Evolutionary conservation across 192 early-diverging fungal genomes (phyloP), one percentile per base, ranked within the genome.

Genomic region (Phycomyces blakesleeanus): DNA sequence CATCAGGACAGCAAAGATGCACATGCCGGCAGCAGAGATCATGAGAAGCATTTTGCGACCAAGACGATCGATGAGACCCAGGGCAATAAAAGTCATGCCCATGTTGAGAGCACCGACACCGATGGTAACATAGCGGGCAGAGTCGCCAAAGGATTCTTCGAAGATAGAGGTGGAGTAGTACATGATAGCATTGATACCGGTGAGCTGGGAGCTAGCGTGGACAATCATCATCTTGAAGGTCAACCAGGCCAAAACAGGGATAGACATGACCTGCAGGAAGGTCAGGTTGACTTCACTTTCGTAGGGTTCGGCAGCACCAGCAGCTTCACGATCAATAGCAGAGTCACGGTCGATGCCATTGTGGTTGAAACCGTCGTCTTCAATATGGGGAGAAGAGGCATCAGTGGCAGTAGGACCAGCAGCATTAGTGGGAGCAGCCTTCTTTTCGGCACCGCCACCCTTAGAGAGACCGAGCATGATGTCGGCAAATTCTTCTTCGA

Each of bases 101-200:
- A 89, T 74, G 49, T 87, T 87, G 18, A 90, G 51, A 6, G 79
- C 80, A n/a, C 74, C 72, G 8, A 83, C 72, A 51, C 86, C 79
- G 5, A 88, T 71, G 11, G 84, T 77, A 5, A 90, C 75, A 41
- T 77, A 73, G 25, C 73, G 73, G 11, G 78, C 76, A 38, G 69
- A 72, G 6, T 87, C 69, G 6, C 75, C 59, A 54, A 88, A 85
- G 0, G 77, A 76, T 10, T 80, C 67, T 5, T 74, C 69, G 67
- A 92, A 89, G 16, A 92, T 84, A 20, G 79, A 78, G 25, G 82
- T 83, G 58, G 79, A 82, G 68, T 86, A 85, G 60, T 84, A 90
- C 57, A 87, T 80, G 22, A 86, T 81, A 2, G 80, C 78, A 39
- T 87, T 85, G 71, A 90, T 87, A 26, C 90, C 88, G 29, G 82